Percentiles rank a stretch among this genome's conserved stretches.
These are phyloP conservation scores for Epichloe bromicola DNA, from an alignment of 2,329 filamentous ascomycete genomes.

Conservation along the genomic window DNA sequence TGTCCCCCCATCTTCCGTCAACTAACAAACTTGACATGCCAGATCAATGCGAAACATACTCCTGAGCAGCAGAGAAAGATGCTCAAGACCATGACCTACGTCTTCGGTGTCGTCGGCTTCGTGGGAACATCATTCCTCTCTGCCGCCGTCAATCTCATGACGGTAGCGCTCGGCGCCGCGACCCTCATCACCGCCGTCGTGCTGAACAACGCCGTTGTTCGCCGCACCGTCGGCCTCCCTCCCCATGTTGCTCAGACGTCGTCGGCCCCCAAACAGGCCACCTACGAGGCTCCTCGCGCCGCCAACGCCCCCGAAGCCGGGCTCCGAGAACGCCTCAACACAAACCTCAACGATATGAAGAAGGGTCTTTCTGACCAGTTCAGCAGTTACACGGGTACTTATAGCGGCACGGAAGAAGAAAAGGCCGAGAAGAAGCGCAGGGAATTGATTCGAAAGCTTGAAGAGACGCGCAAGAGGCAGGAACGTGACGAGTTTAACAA, in stretches of 20 bases:
- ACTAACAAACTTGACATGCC: neutral
- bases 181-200: slow-evolving; percentile 23
- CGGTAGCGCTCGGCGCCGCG: slow-evolving; percentile 26
- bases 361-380: slow-evolving; percentile 23
- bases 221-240: slow-evolving; percentile 25
- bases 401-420: slow-evolving; percentile 19
- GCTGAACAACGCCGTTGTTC: slow-evolving; percentile 25
- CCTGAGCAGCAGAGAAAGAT: slow-evolving; percentile 22
- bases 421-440: slow-evolving; percentile 22
- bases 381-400: slow-evolving; percentile 22
- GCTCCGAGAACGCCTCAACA: slow-evolving; percentile 19
- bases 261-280: slow-evolving; percentile 7
- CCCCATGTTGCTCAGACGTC: slow-evolving; percentile 14
- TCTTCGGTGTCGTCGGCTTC: slow-evolving; percentile 31
- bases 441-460: slow-evolving; percentile 22
- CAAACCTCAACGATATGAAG: slow-evolving; percentile 23
- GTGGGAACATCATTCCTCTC: slow-evolving; percentile 34
- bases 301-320: slow-evolving; percentile 9
- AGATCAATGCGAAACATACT: slow-evolving; percentile 24
- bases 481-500: slow-evolving; percentile 26
- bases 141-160: slow-evolving; percentile 36
- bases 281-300: slow-evolving; percentile 24
- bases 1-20: neutral
- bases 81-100: slow-evolving; percentile 28
- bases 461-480: slow-evolving; percentile 22